Conservation (phyloP, 805 yeast genomes). For the Yarrowia hollandica region DNA sequence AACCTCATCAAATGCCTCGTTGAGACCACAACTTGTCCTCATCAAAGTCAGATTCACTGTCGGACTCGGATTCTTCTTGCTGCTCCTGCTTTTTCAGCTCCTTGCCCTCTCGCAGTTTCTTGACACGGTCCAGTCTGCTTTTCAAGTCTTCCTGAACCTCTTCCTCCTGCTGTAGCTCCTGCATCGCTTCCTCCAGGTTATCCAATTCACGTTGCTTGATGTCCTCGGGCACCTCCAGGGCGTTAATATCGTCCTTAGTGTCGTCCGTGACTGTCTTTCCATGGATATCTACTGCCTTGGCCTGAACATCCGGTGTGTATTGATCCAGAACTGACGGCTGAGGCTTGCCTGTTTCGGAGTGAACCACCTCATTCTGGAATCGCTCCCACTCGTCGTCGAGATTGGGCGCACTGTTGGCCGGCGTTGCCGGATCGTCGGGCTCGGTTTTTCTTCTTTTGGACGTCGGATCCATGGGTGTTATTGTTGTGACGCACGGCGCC, state of each 20-base stretch:
- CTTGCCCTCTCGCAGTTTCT: background rate
- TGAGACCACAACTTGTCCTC: slow-evolving; percentile 15
- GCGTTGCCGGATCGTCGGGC: slow-evolving; percentile 8
- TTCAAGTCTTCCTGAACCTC: slow-evolving; percentile 3
- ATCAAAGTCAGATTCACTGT: background rate
- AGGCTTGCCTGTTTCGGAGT: background rate
- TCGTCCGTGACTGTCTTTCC: background rate
- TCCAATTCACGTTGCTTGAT: slow-evolving; percentile 7
- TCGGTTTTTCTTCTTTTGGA: slow-evolving; percentile 17
- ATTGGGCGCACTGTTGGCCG: background rate
- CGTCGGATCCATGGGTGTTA: slow-evolving; percentile 10
- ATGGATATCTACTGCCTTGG: slow-evolving; percentile 13
- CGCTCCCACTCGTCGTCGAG: slow-evolving; percentile 24
- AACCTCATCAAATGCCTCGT: slow-evolving; percentile 4
- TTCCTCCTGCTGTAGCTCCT: slow-evolving; percentile 15
- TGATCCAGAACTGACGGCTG: slow-evolving; percentile 9
- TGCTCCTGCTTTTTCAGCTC: background rate
- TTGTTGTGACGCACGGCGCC: slow-evolving; percentile 17
- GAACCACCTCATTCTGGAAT: slow-evolving; percentile 12
- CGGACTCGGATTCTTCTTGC: background rate
- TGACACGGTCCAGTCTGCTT: background rate
- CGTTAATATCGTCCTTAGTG: background rate
- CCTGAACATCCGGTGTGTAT: background rate
- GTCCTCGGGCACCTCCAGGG: slow-evolving; percentile 1
- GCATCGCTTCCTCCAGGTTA: background rate